phyloP scores from a whole-genome alignment of 2,329 filamentous ascomycete species.

The Colletotrichum godetiae region DNA sequence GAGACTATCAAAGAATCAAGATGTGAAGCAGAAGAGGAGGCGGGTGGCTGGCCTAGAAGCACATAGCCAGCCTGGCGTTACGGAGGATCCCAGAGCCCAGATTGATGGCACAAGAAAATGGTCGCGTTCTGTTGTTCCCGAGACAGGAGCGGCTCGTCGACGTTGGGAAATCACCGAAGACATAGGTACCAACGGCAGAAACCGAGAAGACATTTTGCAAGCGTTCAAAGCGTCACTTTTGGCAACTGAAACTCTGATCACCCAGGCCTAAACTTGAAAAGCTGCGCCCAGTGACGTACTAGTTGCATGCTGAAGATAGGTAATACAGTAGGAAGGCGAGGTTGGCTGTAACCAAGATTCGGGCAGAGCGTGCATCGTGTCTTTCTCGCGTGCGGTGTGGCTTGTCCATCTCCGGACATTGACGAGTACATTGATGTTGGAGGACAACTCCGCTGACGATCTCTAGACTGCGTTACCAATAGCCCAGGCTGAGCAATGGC shows the following conservation, averaged over 20 bases:
- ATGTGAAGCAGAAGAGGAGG: background rate
- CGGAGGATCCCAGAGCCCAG: background rate
- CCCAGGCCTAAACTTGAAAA: conserved; percentile 2
- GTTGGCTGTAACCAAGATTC: background rate
- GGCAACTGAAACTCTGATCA: conserved; percentile 26
- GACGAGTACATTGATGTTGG: conserved; percentile 16
- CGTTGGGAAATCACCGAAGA: background rate
- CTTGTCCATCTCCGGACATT: conserved; percentile 20
- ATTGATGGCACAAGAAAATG: background rate
- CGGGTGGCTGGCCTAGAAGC: background rate
- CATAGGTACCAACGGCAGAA: conserved; percentile 1
- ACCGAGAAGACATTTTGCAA: conserved; percentile 7
- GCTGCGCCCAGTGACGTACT: conserved; percentile 29
- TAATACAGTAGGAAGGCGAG: background rate
- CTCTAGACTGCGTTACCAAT: background rate
- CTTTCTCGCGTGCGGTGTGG: conserved; percentile 15
- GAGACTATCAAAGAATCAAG: background rate
- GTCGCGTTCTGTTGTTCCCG: background rate
- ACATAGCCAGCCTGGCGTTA: background rate
- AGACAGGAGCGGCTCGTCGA: conserved; percentile 5
- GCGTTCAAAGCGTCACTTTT: conserved; percentile 29
- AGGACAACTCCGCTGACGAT: conserved; percentile 10
- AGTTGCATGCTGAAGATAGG: conserved; percentile 12
- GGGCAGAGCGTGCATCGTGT: conserved; percentile 10
- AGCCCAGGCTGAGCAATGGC: conserved; percentile 5